phyloP scores from a whole-genome alignment of 306 rosid genomes.

The Datisca glomerata region DNA sequence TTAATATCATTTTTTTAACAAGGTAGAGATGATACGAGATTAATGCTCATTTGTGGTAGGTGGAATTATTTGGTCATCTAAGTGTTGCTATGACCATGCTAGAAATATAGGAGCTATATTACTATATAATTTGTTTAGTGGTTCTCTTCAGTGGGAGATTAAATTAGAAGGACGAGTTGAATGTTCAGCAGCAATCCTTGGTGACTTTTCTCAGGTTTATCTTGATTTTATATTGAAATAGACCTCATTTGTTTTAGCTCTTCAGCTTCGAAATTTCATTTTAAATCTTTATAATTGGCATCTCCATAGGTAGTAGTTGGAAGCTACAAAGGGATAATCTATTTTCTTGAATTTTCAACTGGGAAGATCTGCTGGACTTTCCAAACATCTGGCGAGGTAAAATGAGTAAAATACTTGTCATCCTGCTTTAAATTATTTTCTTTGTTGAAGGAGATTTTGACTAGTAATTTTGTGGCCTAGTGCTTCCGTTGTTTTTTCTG shows the following conservation, averaged over 20 bases:
- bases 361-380: conserved; percentile 72
- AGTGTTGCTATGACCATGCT: too few relatives aligned
- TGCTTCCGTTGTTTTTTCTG: too few relatives aligned
- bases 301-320: conserved; percentile 77
- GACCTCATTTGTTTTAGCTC: conserved; percentile 1
- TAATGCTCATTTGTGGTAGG: too few relatives aligned
- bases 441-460: too few relatives aligned
- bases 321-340: conserved; percentile 76
- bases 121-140: conserved; percentile 51
- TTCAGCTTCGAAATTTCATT: not conserved
- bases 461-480: too few relatives aligned
- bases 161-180: conserved; percentile 81
- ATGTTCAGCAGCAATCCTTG: conserved; percentile 72
- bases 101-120: too few relatives aligned
- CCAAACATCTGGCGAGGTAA: conserved; percentile 84
- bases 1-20: too few relatives aligned
- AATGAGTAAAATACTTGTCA: conserved; percentile 6
- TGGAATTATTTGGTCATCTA: too few relatives aligned
- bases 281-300: not conserved
- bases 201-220: conserved; percentile 71
- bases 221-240: conserved; percentile 9
- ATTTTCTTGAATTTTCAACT: conserved; percentile 58
- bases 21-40: too few relatives aligned
- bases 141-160: conserved; percentile 78
- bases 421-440: conserved; percentile 17